Conservation (phyloP, 306 rosid species). For the Lablab purpureus region DNA sequence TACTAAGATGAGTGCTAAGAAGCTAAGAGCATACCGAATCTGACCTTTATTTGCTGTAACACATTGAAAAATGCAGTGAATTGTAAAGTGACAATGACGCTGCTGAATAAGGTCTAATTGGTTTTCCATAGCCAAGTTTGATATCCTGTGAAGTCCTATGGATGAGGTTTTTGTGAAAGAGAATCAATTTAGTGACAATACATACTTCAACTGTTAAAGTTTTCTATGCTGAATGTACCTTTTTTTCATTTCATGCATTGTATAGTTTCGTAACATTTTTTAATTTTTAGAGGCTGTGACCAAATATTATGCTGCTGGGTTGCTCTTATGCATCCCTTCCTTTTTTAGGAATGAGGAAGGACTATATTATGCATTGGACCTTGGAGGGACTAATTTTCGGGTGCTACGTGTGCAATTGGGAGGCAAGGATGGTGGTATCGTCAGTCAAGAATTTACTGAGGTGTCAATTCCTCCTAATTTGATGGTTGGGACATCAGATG, state of each 20-base stretch:
- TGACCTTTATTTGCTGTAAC: background rate
- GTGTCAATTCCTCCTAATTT: conserved; percentile 83
- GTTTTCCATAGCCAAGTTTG: conserved; percentile 15
- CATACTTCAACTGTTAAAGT: background rate
- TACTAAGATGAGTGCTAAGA: no score
- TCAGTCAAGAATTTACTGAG: conserved; percentile 73
- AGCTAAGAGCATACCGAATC: background rate
- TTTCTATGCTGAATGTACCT: background rate
- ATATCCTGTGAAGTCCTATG: conserved; percentile 10
- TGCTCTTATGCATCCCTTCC: conserved; percentile 18
- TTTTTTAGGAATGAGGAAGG: conserved; percentile 80
- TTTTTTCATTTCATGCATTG: background rate
- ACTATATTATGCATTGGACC: conserved; percentile 91
- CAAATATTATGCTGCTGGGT: background rate
- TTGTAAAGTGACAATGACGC: background rate
- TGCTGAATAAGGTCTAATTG: background rate
- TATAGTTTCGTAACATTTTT: background rate
- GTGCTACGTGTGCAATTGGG: conserved; percentile 90
- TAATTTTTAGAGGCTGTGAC: background rate
- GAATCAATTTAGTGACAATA: background rate
- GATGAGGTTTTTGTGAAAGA: background rate
- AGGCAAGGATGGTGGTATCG: conserved; percentile 71
- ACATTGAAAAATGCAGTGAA: background rate
- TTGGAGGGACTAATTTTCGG: conserved; percentile 98
- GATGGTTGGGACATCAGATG: conserved; percentile 83